Evolutionary conservation across 768 basidiomycete species (phyloP), one percentile per base, ranked within the genome.

Genomic region (Kwoniella mangroviensis): DNA sequence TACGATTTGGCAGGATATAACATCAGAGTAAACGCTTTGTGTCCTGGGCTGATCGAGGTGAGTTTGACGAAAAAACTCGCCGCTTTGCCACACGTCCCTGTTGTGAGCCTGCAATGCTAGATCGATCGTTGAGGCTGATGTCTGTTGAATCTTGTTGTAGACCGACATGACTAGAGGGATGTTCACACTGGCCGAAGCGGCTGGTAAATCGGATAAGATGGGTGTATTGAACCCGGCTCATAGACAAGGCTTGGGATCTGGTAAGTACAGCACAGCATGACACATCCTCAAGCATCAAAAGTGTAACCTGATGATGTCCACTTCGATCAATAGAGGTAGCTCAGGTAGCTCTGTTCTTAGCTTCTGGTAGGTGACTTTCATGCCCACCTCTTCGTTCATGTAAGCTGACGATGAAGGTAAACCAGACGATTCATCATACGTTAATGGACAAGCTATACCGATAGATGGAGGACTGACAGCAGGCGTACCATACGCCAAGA

Each of bases 381-480:
- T n/a, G n/a, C n/a, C n/a, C n/a, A n/a, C n/a, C n/a, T n/a, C n/a
- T n/a, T n/a, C n/a, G n/a, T n/a, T n/a, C n/a, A n/a, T n/a, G n/a
- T n/a, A n/a, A n/a, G 42, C 42, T 43, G 42, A 43, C 42, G 7
- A 71, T 60, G 67, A 66, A 67, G 53, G 75, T 51, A 59, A 63
- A 6, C 26, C 41, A 70, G 71, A 72, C 56, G 66, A 74, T 19
- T 72, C 76, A 7, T 74, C 73, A 2, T 77, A 84, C 82, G 89
- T 98, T 66, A 97, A 95, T 78, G 95, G 92, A 17, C 92, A 94
- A 78, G 90, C 89, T 75, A 86, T 93, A 40, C 90, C 90, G 0
- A 90, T 94, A 40, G 94, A 96, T 74, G 95, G 94, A 7, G 94
- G 93, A 1, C 82, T 96, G 68, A 90, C 91, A 12, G 85, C 90